Conservation (phyloP, 148 eudicot species). For the Oxyria digyna region DNA sequence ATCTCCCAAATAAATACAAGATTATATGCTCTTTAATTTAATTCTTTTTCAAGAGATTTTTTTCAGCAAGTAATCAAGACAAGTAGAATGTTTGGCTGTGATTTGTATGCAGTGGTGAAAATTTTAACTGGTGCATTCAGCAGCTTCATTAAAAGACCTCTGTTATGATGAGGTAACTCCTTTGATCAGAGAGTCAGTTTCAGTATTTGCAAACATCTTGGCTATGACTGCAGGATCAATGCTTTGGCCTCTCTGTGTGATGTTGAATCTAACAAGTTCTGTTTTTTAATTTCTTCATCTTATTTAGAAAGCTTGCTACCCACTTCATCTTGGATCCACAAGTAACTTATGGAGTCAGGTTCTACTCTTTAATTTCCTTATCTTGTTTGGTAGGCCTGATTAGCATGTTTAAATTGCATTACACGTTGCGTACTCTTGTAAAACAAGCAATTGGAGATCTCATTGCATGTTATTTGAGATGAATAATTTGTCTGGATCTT, state of each 20-base stretch:
- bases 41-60: too few relatives aligned
- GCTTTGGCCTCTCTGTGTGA: not conserved
- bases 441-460: not conserved
- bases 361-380: not conserved
- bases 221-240: not conserved
- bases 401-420: not conserved
- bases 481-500: not conserved
- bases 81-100: not conserved
- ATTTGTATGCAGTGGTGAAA: slow-evolving; percentile 1
- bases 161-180: not conserved
- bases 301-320: too few relatives aligned
- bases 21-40: too few relatives aligned
- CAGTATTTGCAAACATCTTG: not conserved
- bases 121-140: not conserved
- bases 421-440: not conserved
- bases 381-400: not conserved
- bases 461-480: not conserved
- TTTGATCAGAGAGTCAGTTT: not conserved
- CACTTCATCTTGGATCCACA: not conserved
- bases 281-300: not conserved
- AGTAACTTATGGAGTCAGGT: not conserved
- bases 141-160: not conserved
- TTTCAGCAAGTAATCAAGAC: too few relatives aligned
- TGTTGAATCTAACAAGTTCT: not conserved
- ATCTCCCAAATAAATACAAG: too few relatives aligned